Evolutionary conservation across 176 grass and related monocot genomes (phyloP).

Genomic region (Raddia distichophylla): DNA sequence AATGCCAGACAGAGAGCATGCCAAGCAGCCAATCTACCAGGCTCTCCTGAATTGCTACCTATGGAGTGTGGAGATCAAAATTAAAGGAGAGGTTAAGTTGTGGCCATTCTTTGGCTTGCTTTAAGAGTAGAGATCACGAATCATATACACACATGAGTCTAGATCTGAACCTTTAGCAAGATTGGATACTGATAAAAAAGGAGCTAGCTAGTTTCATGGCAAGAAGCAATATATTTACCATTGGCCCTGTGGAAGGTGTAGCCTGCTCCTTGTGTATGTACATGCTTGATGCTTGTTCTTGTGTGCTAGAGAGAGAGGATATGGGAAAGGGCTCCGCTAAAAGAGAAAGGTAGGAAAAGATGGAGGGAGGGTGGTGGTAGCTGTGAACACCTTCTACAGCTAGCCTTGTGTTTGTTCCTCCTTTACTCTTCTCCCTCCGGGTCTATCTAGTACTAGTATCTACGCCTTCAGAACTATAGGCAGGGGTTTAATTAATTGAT

Average conservation of each 20-base stretch:
- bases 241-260: constrained; percentile 40
- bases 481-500: not conserved
- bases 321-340: constrained; percentile 19
- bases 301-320: not conserved
- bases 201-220: not conserved
- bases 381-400: constrained; percentile 21
- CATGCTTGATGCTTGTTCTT: constrained; percentile 39
- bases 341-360: constrained; percentile 13
- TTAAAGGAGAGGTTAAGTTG: not conserved
- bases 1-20: not conserved
- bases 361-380: constrained; percentile 10
- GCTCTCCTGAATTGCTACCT: not conserved
- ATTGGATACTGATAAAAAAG: not conserved
- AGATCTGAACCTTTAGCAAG: constrained; percentile 17
- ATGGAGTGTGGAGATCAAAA: not conserved
- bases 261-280: constrained; percentile 40
- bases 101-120: not conserved
- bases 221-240: constrained; percentile 41
- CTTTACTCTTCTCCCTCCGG: constrained; percentile 9
- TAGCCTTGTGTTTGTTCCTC: constrained; percentile 36
- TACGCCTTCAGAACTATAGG: constrained; percentile 8
- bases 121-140: not conserved
- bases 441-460: not conserved
- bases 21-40: not conserved
- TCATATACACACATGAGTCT: not conserved